Conservation (phyloP, 2,329 filamentous ascomycete genomes). For the Ophiostoma quercus region DNA sequence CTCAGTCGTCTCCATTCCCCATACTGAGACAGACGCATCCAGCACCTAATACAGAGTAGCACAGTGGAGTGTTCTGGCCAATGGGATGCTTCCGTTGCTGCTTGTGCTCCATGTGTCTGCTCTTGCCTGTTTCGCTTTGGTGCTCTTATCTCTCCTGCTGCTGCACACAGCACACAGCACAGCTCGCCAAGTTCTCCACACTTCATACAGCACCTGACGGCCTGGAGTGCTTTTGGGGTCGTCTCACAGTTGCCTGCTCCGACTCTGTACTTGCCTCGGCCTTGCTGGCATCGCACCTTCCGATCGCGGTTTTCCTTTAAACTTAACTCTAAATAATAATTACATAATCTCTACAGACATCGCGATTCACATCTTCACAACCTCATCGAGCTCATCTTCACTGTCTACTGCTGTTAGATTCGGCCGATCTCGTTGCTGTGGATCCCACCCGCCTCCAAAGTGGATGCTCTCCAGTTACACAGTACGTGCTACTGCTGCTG, state of each 20-base stretch:
- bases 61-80: background rate
- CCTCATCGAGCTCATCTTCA: background rate
- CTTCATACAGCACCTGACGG: background rate
- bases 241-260: background rate
- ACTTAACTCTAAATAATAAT: background rate
- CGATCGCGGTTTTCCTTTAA: background rate
- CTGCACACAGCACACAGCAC: background rate
- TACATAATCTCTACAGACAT: background rate
- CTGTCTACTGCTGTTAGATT: background rate
- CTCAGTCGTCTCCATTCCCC: background rate
- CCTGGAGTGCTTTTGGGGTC: background rate
- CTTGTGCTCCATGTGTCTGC: slow-evolving; percentile 10
- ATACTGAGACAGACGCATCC: slow-evolving; percentile 1
- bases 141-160: background rate
- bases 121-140: slow-evolving; percentile 6
- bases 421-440: slow-evolving; percentile 21
- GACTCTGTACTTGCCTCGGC: background rate
- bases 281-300: background rate
- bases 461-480: slow-evolving; percentile 7
- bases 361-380: background rate
- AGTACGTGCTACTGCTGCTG: background rate
- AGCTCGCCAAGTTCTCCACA: slow-evolving; percentile 11
- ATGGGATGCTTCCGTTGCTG: background rate
- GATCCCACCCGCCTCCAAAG: slow-evolving; percentile 17
- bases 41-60: background rate